These are phyloP conservation scores for Daldinia grandis DNA, from an alignment of 495 filamentous ascomycete species.

Conservation along the genomic window DNA sequence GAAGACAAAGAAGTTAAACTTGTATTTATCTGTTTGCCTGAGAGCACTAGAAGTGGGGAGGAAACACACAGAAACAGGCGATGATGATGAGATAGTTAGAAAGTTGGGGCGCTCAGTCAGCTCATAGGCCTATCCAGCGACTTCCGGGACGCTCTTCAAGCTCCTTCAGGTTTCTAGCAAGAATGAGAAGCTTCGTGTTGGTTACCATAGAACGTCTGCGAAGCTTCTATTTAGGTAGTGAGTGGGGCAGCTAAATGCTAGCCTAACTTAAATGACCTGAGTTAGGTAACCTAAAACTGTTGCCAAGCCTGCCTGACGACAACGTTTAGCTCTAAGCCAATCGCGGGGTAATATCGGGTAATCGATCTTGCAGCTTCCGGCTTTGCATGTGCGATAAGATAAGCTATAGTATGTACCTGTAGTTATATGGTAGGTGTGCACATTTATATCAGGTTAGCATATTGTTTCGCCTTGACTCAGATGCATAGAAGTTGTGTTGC, in stretches of 20 bases:
- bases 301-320: conserved; percentile 26
- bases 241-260: conserved; percentile 22
- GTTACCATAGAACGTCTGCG: conserved; percentile 18
- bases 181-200: conserved; percentile 22
- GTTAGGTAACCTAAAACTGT: conserved; percentile 1
- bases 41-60: conserved; percentile 22
- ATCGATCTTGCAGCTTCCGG: not conserved
- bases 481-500: not conserved
- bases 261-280: not conserved
- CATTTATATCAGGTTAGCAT: not conserved
- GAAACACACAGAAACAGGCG: conserved; percentile 25
- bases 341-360: conserved; percentile 17
- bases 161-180: conserved; percentile 22
- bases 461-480: not conserved
- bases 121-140: conserved; percentile 14
- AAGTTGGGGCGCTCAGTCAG: conserved; percentile 23
- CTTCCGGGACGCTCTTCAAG: conserved; percentile 12
- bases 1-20: conserved; percentile 15
- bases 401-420: too few species aligned
- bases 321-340: conserved; percentile 15
- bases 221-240: conserved; percentile 39
- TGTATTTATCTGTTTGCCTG: conserved; percentile 27
- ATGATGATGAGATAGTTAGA: conserved; percentile 28
- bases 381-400: not conserved
- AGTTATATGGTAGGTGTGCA: too few species aligned